Percentiles rank a stretch among this genome's conserved stretches.
Evolutionary conservation across 257 asterid genomes (phyloP).

Genomic region (Anisodus tanguticus): DNA sequence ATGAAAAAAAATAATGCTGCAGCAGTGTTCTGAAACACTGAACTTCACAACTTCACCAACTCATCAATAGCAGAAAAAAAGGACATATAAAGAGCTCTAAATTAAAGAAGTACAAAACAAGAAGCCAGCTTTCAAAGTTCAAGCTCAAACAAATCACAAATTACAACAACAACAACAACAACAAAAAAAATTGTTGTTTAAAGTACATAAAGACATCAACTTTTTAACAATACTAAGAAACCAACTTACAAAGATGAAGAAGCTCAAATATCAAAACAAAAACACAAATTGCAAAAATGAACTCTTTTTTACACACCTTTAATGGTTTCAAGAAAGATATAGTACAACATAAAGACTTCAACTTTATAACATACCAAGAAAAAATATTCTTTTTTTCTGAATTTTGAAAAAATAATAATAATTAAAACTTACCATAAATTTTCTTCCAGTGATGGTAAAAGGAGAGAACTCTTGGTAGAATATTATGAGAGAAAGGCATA

Average conservation of each 20-base stretch:
- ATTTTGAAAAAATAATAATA: too few species aligned
- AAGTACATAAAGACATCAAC: neutral
- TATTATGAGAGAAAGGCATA: slow-evolving; percentile 51
- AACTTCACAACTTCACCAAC: slow-evolving; percentile 27
- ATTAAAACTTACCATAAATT: slow-evolving; percentile 42
- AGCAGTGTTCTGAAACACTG: slow-evolving; percentile 28
- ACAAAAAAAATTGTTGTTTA: accelerated
- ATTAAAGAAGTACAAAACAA: slow-evolving; percentile 24
- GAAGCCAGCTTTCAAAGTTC: slow-evolving; percentile 24
- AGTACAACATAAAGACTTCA: neutral
- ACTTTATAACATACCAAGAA: neutral
- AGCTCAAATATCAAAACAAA: too few species aligned
- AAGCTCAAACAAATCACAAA: neutral
- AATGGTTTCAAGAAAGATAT: neutral
- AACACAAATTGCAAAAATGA: neutral
- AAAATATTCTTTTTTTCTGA: too few species aligned
- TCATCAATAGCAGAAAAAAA: slow-evolving; percentile 15
- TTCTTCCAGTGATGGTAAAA: slow-evolving; percentile 63
- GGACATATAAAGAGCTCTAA: neutral
- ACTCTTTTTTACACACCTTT: neutral
- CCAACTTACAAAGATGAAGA: too few species aligned
- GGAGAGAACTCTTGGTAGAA: slow-evolving; percentile 54
- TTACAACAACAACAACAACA: neutral
- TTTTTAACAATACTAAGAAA: neutral
- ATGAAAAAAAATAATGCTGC: neutral